A percentile compares a stretch with the other conserved stretches of the same genome.
Evolutionary conservation across 129 eudicot genomes (phyloP).

Genomic region (sunflower (Helianthus annuus)): DNA sequence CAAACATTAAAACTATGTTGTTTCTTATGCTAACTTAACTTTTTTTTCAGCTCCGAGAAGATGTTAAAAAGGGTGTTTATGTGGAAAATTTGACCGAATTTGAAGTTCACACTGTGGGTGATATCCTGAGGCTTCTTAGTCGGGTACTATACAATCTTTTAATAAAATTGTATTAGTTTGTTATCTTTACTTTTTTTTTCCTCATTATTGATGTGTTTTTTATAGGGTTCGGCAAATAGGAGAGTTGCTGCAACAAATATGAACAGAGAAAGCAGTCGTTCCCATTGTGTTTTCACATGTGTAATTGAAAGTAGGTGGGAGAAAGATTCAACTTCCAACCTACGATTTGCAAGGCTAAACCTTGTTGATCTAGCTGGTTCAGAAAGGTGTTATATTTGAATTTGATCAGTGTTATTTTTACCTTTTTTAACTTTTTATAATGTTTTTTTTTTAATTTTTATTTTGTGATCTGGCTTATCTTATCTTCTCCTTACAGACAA

Average conservation of each 20-base stretch:
- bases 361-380: conserved; percentile 99
- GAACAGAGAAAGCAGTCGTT: conserved; percentile 99
- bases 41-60: conserved; percentile 74
- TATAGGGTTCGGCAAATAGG: conserved; percentile 88
- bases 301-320: conserved; percentile 95
- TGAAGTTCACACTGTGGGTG: conserved; percentile 91
- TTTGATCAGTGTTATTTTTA: neutral
- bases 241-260: conserved; percentile 95
- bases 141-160: conserved; percentile 49
- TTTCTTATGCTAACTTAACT: conserved; percentile 9
- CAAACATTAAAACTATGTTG: neutral
- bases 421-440: neutral
- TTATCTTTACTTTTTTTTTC: conserved; percentile 7
- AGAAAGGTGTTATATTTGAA: conserved; percentile 61
- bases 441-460: neutral
- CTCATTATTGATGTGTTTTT: conserved; percentile 15
- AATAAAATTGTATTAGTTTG: neutral
- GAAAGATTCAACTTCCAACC: conserved; percentile 76
- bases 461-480: conserved; percentile 8
- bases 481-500: conserved; percentile 55
- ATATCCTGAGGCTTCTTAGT: conserved; percentile 75
- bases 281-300: conserved; percentile 97
- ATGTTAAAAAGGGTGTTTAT: conserved; percentile 81
- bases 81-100: conserved; percentile 95
- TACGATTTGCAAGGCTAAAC: conserved; percentile 84